These are phyloP conservation scores for Trichoderma orchidacearum DNA, from an alignment of 495 filamentous ascomycete genomes.

Conservation along the genomic window DNA sequence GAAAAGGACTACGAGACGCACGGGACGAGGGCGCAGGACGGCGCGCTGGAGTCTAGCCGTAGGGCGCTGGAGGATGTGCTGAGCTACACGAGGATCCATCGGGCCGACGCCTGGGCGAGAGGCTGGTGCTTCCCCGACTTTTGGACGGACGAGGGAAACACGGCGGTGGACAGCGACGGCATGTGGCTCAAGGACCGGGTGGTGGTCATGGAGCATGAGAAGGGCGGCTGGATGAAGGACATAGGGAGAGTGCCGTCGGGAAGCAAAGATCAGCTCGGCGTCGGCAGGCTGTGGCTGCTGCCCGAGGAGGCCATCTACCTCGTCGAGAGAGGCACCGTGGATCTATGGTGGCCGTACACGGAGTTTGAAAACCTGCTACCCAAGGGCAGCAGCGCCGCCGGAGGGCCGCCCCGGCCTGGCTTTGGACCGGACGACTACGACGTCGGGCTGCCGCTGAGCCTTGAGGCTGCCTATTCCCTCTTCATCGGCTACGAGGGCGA, in stretches of 20 bases:
- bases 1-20: conserved; percentile 96
- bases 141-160: conserved; percentile 21
- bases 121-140: conserved; percentile 42
- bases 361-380: conserved; percentile 26
- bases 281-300: conserved; percentile 60
- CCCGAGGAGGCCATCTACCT: conserved; percentile 87
- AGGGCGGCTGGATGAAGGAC: conserved; percentile 24
- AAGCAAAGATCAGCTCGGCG: conserved; percentile 29
- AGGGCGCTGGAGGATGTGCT: conserved; percentile 84
- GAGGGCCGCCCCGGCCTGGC: conserved; percentile 2
- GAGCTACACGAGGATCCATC: conserved; percentile 52
- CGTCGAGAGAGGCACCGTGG: conserved; percentile 72
- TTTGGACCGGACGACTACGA: conserved; percentile 29
- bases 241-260: conserved; percentile 27
- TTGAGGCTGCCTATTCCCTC: conserved; percentile 79
- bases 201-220: conserved; percentile 33
- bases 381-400: background rate
- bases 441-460: conserved; percentile 65
- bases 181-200: conserved; percentile 26
- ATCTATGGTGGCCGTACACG: conserved; percentile 63
- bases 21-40: conserved; percentile 65
- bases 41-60: conserved; percentile 65
- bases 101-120: conserved; percentile 35
- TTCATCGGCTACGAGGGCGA: conserved; percentile 52
- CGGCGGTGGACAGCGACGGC: conserved; percentile 10